Evolutionary conservation across 805 yeast genomes (phyloP), one percentile per base, ranked within the genome.

Genomic region (Ogataea nitratoaversa): DNA sequence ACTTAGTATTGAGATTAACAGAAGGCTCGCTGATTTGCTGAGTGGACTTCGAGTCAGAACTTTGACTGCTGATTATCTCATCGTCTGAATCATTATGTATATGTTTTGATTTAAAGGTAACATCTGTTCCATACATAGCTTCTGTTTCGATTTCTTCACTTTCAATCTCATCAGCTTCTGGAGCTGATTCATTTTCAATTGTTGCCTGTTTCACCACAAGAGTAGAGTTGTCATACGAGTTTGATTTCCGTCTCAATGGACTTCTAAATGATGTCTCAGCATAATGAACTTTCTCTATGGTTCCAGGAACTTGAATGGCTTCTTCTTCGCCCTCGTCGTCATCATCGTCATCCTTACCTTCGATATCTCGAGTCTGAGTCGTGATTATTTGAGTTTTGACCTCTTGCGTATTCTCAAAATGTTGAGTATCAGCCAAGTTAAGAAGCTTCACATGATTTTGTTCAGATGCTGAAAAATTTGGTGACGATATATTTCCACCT

Each of bases 251-350:
- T 16, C 36, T 30, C 22, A 42, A 17, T 8, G 54, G 54, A 24
- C 50, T 47, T 37, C 43, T 34, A 25, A 40, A 19, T 6, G 44
- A 33, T 14, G 45, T 20, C 5, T 34, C 37, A 2, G 29, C 38
- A 6, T 34, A 17, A 2, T 46, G 36, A 4, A 45, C 37, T 25
- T 41, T 48, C 27, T 52, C 53, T 6, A 44, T 38, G 1, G 56
- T 50, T 7, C 54, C 58, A 5, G 56, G 56, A 19, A 53, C 56
- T 34, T 52, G 56, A 8, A 53, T 38, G n/a, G 43, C 48, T 11
- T 39, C 41, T 9, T 36, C 37, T 12, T 19, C 20, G 8, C 22
- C 11, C 17, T 27, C 19, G 28, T 33, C 25, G 16, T 37, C n/a
- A n/a, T n/a, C n/a, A n/a, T n/a, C n/a, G n/a, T n/a, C n/a, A n/a